phyloP scores from a whole-genome alignment of 129 eudicot species.

The sunflower (Helianthus annuus) region DNA sequence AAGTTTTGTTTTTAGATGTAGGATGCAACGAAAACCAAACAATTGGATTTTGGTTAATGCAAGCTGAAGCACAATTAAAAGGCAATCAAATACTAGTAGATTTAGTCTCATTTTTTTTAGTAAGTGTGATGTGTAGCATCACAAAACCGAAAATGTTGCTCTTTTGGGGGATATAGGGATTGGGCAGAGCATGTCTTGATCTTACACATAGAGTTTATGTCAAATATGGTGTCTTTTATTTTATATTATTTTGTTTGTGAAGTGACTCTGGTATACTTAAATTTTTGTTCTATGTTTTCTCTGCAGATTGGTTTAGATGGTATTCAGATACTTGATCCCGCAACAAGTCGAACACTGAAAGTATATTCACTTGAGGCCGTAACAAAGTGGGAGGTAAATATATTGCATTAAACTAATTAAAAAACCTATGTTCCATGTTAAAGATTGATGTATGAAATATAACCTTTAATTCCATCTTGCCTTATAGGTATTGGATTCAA shows the following conservation, averaged over 20 bases:
- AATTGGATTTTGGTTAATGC: neutral
- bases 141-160: neutral
- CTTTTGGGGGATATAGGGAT: neutral
- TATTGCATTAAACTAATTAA: conserved; percentile 1
- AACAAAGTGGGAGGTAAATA: conserved; percentile 74
- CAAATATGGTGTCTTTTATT: neutral
- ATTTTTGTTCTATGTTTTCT: conserved; percentile 6
- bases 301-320: conserved; percentile 91
- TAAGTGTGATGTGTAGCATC: too few relatives aligned
- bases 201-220: neutral
- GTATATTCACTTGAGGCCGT: conserved; percentile 73
- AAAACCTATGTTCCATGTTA: conserved; percentile 1
- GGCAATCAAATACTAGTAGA: neutral
- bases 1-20: neutral
- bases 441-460: neutral
- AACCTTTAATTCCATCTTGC: neutral
- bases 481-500: conserved; percentile 67
- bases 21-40: neutral
- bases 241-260: conserved; percentile 7
- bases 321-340: conserved; percentile 73
- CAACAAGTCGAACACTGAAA: conserved; percentile 59
- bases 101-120: neutral
- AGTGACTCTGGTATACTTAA: conserved; percentile 15
- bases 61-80: conserved; percentile 4
- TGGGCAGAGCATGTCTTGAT: neutral